phyloP scores from a whole-genome alignment of 23 red algal species.

The Gracilariopsis chorda region DNA sequence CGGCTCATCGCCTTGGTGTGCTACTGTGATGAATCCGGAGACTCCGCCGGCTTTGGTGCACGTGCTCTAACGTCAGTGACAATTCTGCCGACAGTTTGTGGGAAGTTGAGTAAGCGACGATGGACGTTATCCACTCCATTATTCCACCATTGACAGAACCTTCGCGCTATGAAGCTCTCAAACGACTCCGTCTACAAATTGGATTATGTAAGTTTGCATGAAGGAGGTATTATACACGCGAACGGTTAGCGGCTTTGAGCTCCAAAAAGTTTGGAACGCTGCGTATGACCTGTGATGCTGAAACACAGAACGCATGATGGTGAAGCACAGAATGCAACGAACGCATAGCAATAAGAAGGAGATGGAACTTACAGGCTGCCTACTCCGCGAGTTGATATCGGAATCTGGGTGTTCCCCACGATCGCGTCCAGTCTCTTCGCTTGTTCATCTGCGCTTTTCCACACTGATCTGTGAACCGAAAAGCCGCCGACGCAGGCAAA shows the following conservation, averaged over 20 bases:
- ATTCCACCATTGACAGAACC: slow-evolving; percentile 67
- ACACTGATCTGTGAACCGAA: slow-evolving; percentile 35
- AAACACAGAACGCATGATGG: not conserved
- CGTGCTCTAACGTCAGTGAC: slow-evolving; percentile 28
- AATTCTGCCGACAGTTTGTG: slow-evolving; percentile 34
- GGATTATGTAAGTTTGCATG: not conserved
- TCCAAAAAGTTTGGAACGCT: not conserved
- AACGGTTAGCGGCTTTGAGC: not conserved
- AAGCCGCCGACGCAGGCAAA: slow-evolving; percentile 35
- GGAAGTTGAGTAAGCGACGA: slow-evolving; percentile 39
- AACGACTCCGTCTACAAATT: slow-evolving; percentile 46
- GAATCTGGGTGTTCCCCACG: not conserved
- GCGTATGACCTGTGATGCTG: not conserved
- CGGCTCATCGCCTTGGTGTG: too few species aligned
- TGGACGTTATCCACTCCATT: slow-evolving; percentile 59
- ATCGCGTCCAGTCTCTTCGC: slow-evolving; percentile 39
- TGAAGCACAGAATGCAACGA: not conserved
- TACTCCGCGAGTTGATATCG: not conserved
- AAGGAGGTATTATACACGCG: not conserved
- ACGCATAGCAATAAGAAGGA: not conserved
- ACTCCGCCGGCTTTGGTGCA: not conserved
- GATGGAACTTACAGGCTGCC: slow-evolving; percentile 36
- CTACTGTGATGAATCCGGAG: slow-evolving; percentile 10
- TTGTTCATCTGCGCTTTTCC: slow-evolving; percentile 61
- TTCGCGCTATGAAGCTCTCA: slow-evolving; percentile 39